phyloP scores from a whole-genome alignment of 345 rosid genomes.

The Pugionium cornutum region DNA sequence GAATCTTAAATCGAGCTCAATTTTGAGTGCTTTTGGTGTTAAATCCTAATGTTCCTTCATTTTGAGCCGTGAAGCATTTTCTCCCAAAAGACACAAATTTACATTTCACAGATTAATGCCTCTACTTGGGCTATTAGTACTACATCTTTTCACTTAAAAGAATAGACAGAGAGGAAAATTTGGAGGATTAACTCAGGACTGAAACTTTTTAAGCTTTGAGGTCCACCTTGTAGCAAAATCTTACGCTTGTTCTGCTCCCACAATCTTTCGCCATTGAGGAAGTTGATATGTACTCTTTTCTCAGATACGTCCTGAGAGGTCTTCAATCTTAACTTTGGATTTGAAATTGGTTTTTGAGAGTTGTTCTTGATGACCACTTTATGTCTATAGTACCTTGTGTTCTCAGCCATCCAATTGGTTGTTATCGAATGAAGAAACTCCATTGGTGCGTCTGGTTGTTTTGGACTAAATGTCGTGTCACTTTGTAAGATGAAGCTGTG shows the following conservation, averaged over 20 bases:
- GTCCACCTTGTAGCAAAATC: constrained; percentile 74
- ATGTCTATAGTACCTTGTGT: constrained; percentile 60
- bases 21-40: constrained; percentile 27
- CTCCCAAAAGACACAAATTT: constrained; percentile 28
- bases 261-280: constrained; percentile 49
- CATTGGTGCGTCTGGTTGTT: constrained; percentile 42
- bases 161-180: not conserved
- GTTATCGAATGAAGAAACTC: constrained; percentile 73
- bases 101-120: constrained; percentile 27
- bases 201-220: constrained; percentile 62
- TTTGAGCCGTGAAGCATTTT: too few species aligned
- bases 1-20: constrained; percentile 26
- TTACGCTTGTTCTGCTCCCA: constrained; percentile 52
- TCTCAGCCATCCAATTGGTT: constrained; percentile 52
- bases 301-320: constrained; percentile 60
- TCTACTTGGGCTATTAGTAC: constrained; percentile 24
- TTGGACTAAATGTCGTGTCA: constrained; percentile 35
- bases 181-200: constrained; percentile 53
- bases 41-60: not conserved
- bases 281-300: constrained; percentile 56
- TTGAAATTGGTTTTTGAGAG: constrained; percentile 49
- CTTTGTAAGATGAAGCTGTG: constrained; percentile 32
- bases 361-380: constrained; percentile 66
- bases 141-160: not conserved
- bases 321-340: constrained; percentile 53